Evolutionary conservation across 495 filamentous ascomycete genomes (phyloP), one percentile per base, ranked within the genome.

Genomic region (Physcia stellaris): DNA sequence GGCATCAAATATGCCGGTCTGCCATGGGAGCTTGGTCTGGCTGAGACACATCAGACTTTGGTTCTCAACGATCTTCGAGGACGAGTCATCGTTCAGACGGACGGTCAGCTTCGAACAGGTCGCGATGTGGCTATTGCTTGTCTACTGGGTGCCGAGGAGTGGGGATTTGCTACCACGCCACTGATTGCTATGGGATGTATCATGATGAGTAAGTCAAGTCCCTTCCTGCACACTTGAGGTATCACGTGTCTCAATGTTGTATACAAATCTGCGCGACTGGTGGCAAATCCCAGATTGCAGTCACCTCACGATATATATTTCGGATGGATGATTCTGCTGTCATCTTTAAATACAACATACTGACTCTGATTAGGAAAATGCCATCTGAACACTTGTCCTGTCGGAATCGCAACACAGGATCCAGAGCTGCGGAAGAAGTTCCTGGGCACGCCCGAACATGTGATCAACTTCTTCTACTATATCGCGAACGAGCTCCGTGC

Each of bases 391-490:
- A 94, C 85, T 20, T 96, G 90, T 61, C 88, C 90, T 1, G 90
- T 98, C 7, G 90, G 90, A 53, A 94, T 99, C 37, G 90, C 90
- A 1, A 95, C 90, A 4, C 90, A 99, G 54, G 92, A 99, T 49
- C 84, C 85, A 4, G 86, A 92, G 52, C 75, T 99, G 2, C 75
- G 92, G 16, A 83, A 86, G 67, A 99, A 95, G 65, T 96, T 99
- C 61, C 70, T 73, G 29, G 92, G 90, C 22, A 86, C 84, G 0
- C 88, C 90, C 5, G 90, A 99, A 60, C 85, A 99, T 54, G 90
- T 94, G 32, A 99, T 99, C 61, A 99, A 99, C 68, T 99, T 96
- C 71, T 99, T 99, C 66, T 99, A 94, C 64, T 99, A 99, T 51
- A 71, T 99, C 33, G 78, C 92, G 44, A 99, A 99, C 51, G 90